Evolutionary conservation across 371 early-diverging fungal genomes (phyloP), one percentile per base, ranked within the genome.

Genomic region (Mucor saturninus): DNA sequence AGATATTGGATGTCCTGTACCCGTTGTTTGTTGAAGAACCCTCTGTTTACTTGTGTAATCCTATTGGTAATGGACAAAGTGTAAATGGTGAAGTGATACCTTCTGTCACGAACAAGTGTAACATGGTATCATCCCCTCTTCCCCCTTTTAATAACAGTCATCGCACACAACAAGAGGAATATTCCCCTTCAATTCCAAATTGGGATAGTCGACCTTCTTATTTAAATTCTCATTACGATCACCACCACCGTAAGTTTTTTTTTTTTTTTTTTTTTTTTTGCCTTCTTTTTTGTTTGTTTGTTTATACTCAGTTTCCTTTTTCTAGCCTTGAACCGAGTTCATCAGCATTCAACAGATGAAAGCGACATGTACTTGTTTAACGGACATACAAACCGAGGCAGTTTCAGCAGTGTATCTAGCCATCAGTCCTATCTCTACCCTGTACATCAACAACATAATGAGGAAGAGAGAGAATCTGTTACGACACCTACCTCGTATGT

Each of bases 21-120:
- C 94, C 94, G 38, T 76, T 93, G 35, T 89, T 93, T 66, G 86
- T 79, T 50, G 86, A 88, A 26, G 90, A 92, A 56, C 91, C 91
- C 5, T 72, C 72, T 38, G 46, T 67, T 13, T 75, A 72, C 54
- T 31, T 75, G 9, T 62, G 66, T 45, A 55, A 32, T 13, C 35
- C 60, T 21, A 59, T 40, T 29, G 38, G 39, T 45, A 45, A 52
- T 21, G 15, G 56, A 56, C 65, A 40, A 37, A 48, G 30, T 32
- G 35, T 8, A 35, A 32, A 40, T 31, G 50, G 30, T n/a, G 55
- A 59, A 4, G 50, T 45, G 53, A 9, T 39, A 38, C 50, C 59
- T 54, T 39, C 59, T 50, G 35, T 53, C 42, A 42, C 52, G 50
- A 35, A 21, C 54, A 59, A 64, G 59, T 59, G 54, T 58, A 64